A percentile compares a stretch with the other conserved stretches of the same genome.
These are phyloP conservation scores for Castanea sativa DNA, from an alignment of 306 rosid species.

Conservation along the genomic window DNA sequence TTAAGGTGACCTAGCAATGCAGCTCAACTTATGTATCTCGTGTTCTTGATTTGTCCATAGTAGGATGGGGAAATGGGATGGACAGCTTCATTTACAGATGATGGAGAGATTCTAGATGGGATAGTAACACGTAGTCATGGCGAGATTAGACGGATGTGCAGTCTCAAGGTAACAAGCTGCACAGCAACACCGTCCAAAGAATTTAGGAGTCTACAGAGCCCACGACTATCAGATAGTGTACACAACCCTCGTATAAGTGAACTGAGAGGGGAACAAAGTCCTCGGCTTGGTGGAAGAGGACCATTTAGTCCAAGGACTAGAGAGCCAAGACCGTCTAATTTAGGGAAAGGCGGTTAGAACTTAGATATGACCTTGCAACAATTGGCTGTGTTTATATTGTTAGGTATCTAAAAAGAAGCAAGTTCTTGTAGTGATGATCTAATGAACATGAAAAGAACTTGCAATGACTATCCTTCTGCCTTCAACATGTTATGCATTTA, in stretches of 20 bases:
- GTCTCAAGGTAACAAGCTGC: conserved; percentile 44
- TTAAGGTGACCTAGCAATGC: background rate
- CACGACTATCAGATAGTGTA: conserved; percentile 34
- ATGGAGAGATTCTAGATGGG: conserved; percentile 62
- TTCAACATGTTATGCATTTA: background rate
- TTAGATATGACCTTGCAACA: background rate
- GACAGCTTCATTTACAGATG: conserved; percentile 51
- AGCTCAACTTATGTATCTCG: conserved; percentile 1
- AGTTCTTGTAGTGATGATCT: background rate
- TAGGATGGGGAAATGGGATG: conserved; percentile 54
- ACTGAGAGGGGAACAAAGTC: conserved; percentile 38
- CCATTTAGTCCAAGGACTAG: conserved; percentile 37
- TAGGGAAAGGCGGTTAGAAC: conserved; percentile 40
- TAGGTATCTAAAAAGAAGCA: background rate
- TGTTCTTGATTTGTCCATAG: conserved; percentile 1
- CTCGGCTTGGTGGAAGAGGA: conserved; percentile 35
- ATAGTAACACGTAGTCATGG: conserved; percentile 62
- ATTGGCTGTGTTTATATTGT: background rate
- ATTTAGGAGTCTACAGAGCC: conserved; percentile 28
- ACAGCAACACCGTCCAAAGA: conserved; percentile 35
- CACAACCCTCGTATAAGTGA: conserved; percentile 39
- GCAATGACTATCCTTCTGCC: background rate
- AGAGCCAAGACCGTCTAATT: conserved; percentile 38
- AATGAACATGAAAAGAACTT: conserved; percentile 10
- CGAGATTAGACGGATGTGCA: conserved; percentile 56